These are phyloP conservation scores for Suillus cothurnatus DNA, from an alignment of 768 basidiomycete species.

Conservation along the genomic window DNA sequence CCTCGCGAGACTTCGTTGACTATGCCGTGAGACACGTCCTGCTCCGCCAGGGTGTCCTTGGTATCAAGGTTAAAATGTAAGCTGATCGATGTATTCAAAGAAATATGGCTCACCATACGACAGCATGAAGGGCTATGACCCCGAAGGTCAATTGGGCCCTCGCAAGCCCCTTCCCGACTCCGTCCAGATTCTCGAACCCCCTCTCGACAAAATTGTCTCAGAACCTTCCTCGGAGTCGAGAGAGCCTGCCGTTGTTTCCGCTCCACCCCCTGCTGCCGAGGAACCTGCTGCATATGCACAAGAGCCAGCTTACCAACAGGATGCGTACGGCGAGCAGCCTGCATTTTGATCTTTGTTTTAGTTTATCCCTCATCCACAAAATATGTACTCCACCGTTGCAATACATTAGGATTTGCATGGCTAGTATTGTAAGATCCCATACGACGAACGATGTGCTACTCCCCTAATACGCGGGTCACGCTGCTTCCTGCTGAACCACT, in stretches of 20 bases:
- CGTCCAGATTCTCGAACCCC: constrained; percentile 87
- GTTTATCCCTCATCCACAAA: constrained; percentile 3
- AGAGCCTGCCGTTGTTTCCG: constrained; percentile 57
- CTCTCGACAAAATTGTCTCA: constrained; percentile 85
- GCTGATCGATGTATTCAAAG: constrained; percentile 23
- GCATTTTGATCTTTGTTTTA: constrained; percentile 52
- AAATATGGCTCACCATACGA: constrained; percentile 17
- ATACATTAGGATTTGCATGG: not conserved
- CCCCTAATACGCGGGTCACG: constrained; percentile 29
- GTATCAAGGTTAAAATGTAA: constrained; percentile 99
- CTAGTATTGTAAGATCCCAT: not conserved
- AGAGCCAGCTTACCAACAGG: constrained; percentile 41
- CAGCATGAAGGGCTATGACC: constrained; percentile 97
- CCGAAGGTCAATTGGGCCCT: constrained; percentile 87
- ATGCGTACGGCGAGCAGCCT: constrained; percentile 50
- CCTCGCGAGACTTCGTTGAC: constrained; percentile 94
- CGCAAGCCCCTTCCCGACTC: constrained; percentile 94
- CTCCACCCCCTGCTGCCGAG: constrained; percentile 53
- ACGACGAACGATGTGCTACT: constrained; percentile 1
- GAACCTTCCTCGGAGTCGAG: constrained; percentile 91
- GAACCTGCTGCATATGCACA: constrained; percentile 42
- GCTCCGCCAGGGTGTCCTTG: constrained; percentile 97
- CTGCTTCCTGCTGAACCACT: constrained; percentile 56
- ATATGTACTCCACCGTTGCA: constrained; percentile 4
- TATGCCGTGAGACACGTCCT: constrained; percentile 97